These are phyloP conservation scores for Suhomyces kunorum DNA, from an alignment of 1,139 yeast species.

Conservation along the genomic window DNA sequence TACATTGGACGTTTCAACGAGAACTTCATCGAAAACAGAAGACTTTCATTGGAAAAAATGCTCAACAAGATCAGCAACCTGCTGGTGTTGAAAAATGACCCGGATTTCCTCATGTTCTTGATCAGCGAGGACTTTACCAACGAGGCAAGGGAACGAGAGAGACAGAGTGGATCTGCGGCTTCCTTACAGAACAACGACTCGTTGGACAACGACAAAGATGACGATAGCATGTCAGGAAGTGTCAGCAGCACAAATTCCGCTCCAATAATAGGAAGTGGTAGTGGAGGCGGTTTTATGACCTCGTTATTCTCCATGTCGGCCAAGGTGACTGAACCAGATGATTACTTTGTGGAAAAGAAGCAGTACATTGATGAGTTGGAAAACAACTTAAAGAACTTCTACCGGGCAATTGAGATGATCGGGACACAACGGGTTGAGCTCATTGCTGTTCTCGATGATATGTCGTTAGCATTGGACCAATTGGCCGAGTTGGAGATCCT, in stretches of 20 bases:
- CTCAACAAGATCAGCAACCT: constrained; percentile 63
- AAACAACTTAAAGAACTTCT: constrained; percentile 65
- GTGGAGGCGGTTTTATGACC: constrained; percentile 60
- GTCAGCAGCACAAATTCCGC: constrained; percentile 9
- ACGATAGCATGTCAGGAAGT: constrained; percentile 8
- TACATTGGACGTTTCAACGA: constrained; percentile 82
- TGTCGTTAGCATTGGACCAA: constrained; percentile 64
- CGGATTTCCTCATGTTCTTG: constrained; percentile 76
- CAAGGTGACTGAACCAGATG: constrained; percentile 77
- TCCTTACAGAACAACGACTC: constrained; percentile 45
- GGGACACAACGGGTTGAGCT: constrained; percentile 77
- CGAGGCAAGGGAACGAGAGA: constrained; percentile 66
- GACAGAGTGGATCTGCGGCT: constrained; percentile 55
- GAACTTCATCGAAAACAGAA: constrained; percentile 82
- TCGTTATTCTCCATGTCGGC: constrained; percentile 58
- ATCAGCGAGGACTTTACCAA: constrained; percentile 68
- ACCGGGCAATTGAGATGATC: constrained; percentile 72
- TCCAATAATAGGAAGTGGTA: constrained; percentile 16
- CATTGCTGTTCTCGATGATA: constrained; percentile 45
- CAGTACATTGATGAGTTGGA: constrained; percentile 73
- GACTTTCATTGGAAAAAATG: constrained; percentile 89
- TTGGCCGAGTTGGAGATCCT: constrained; percentile 78
- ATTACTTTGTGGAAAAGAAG: constrained; percentile 70
- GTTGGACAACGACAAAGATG: constrained; percentile 34
- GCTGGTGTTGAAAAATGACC: constrained; percentile 61